Evolutionary conservation across 352 stramenopile species (phyloP), one percentile per base, ranked within the genome.

Genomic region (Pythium sukuiense): DNA sequence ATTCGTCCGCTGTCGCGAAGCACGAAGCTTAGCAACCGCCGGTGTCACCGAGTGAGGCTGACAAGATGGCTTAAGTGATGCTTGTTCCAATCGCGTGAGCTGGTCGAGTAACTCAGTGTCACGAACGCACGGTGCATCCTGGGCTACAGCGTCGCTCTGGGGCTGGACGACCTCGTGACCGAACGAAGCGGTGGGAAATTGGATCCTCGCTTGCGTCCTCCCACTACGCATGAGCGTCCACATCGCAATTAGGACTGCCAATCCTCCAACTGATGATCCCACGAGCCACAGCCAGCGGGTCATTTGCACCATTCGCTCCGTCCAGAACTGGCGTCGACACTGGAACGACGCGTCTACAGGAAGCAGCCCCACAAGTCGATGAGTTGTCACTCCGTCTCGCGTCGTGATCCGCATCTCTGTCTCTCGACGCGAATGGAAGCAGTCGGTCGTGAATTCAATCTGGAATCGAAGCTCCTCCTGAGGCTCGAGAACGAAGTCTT

Each of bases 281-380:
- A 27, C 24, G 6, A 20, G 5, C 45, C 45, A 53, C 18, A 53
- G 45, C 45, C 45, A 53, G n/a, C 8, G 8, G 3, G 20, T 30
- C 12, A 30, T 4, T n/a, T 53, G n/a, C 24, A 41, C 3, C 13
- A 9, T 30, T 3, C 27, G 29, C 50, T 26, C 24, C 6, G 55
- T 49, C 33, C 30, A 50, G 6, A 52, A 27, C 16, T 50, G 55
- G 35, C 55, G 55, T 1, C 55, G 55, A 37, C 55, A 61, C 20
- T 61, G 33, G 30, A 58, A 58, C 18, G 52, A 18, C 18, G 52
- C 52, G 18, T 58, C 45, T 3, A 30, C 45, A 53, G n/a, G 14
- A n/a, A 30, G 18, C 24, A 30, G 18, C 6, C 45, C 45, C n/a
- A 53, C 18, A 6, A 53, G 24, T 3, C 24, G 45, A 53, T 53